Conservation (phyloP, 2,329 filamentous ascomycete genomes). For the Lasiodiplodia sp. region DNA sequence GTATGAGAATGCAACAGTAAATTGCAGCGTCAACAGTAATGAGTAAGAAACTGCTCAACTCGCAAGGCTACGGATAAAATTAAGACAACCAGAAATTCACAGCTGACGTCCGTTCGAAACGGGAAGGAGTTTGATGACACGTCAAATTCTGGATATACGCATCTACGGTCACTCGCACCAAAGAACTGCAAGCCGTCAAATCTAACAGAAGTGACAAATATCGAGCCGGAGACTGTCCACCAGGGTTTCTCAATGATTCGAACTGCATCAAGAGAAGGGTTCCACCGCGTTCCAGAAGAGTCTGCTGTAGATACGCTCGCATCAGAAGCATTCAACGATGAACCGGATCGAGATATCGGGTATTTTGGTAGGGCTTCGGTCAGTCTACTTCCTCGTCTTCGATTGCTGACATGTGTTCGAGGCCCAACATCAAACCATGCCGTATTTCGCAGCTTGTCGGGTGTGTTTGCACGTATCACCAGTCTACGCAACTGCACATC, state of each 20-base stretch:
- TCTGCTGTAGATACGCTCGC: constrained; percentile 3
- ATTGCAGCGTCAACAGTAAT: background rate
- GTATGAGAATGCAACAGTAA: background rate
- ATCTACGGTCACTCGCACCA: too few relatives aligned
- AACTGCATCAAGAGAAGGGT: background rate
- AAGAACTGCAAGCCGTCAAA: too few relatives aligned
- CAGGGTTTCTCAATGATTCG: too few relatives aligned
- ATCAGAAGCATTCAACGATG: background rate
- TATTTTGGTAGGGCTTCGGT: background rate
- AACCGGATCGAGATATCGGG: background rate
- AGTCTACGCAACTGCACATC: background rate
- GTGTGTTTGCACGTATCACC: background rate
- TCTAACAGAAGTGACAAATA: too few relatives aligned
- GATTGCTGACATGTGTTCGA: background rate
- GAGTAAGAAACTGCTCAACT: background rate
- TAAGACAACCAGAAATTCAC: background rate
- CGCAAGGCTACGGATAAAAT: background rate
- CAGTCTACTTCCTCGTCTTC: too few relatives aligned
- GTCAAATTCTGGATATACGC: too few relatives aligned
- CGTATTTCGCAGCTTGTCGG: background rate
- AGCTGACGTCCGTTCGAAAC: too few relatives aligned
- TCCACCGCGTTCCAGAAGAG: background rate
- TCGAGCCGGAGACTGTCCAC: too few relatives aligned
- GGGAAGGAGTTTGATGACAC: too few relatives aligned
- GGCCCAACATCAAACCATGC: constrained; percentile 11